phyloP scores from a whole-genome alignment of 2,329 filamentous ascomycete species.

The Cephalotrichum gorgonifer region DNA sequence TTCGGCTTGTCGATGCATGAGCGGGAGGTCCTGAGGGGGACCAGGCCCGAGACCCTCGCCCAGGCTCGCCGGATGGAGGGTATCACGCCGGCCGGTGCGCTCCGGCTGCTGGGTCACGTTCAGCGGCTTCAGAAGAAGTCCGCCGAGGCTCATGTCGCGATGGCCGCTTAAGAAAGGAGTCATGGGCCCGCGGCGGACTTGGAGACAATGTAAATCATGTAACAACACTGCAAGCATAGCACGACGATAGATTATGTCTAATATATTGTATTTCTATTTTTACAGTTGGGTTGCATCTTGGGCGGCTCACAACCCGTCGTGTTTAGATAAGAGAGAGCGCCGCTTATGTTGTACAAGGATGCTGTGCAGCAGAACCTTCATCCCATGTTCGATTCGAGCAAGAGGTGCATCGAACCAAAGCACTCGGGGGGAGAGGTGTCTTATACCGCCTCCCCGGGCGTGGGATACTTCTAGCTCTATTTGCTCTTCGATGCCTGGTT shows the following conservation, averaged over 20 bases:
- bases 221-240: neutral
- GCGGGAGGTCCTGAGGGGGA: slow-evolving; percentile 55
- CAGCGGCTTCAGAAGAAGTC: slow-evolving; percentile 15
- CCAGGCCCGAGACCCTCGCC: slow-evolving; percentile 73
- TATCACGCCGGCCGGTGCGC: slow-evolving; percentile 49
- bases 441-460: too few relatives aligned
- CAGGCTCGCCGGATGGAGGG: slow-evolving; percentile 86
- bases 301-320: too few relatives aligned
- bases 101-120: slow-evolving; percentile 55
- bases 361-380: too few relatives aligned
- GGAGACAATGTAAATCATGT: neutral
- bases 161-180: neutral
- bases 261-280: neutral
- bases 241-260: neutral
- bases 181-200: neutral
- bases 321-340: too few relatives aligned
- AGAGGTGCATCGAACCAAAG: too few relatives aligned
- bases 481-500: slow-evolving; percentile 10
- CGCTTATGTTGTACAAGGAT: too few relatives aligned
- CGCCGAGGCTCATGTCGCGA: neutral
- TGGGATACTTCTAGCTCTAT: neutral
- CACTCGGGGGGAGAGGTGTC: too few relatives aligned
- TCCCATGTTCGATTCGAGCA: too few relatives aligned
- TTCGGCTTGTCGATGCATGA: slow-evolving; percentile 73
- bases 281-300: neutral